Conservation (phyloP, 1,284 basidiomycete species). For the Inonotus hispidus region DNA sequence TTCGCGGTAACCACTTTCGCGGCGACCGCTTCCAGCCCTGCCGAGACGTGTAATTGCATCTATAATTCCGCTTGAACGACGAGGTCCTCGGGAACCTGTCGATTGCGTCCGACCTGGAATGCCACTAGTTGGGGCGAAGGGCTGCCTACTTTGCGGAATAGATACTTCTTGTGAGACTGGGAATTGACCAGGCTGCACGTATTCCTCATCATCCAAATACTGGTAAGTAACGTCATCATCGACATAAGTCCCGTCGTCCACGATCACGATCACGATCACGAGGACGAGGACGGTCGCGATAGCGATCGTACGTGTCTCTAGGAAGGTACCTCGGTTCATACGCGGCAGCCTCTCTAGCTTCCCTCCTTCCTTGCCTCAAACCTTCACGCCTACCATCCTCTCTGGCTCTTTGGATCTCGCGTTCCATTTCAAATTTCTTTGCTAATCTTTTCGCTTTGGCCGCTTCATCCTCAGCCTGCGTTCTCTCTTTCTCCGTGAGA, state of each 20-base stretch:
- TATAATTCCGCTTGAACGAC: not conserved
- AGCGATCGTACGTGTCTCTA: not conserved
- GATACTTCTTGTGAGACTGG: not conserved
- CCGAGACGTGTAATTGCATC: not conserved
- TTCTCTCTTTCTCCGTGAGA: slow-evolving; percentile 34
- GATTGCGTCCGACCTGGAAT: not conserved
- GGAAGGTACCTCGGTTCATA: not conserved
- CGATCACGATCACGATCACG: not conserved
- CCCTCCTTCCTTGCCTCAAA: slow-evolving; percentile 35
- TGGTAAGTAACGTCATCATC: slow-evolving; percentile 2
- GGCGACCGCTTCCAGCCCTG: not conserved
- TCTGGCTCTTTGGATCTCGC: slow-evolving; percentile 34
- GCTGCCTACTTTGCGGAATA: not conserved
- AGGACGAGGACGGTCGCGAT: not conserved
- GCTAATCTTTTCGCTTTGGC: slow-evolving; percentile 38
- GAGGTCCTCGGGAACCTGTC: not conserved
- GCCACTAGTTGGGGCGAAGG: not conserved
- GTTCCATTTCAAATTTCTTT: slow-evolving; percentile 39
- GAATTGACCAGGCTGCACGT: not conserved
- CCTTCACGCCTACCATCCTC: slow-evolving; percentile 41
- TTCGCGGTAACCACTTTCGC: not conserved
- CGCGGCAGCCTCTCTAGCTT: slow-evolving; percentile 29
- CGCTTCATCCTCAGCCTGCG: slow-evolving; percentile 42
- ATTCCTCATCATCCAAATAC: not conserved
- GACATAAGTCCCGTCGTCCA: slow-evolving; percentile 4